Base-by-base conservation (phyloP, 495 filamentous ascomycete genomes). In the Hypoxylon trugodes region DNA sequence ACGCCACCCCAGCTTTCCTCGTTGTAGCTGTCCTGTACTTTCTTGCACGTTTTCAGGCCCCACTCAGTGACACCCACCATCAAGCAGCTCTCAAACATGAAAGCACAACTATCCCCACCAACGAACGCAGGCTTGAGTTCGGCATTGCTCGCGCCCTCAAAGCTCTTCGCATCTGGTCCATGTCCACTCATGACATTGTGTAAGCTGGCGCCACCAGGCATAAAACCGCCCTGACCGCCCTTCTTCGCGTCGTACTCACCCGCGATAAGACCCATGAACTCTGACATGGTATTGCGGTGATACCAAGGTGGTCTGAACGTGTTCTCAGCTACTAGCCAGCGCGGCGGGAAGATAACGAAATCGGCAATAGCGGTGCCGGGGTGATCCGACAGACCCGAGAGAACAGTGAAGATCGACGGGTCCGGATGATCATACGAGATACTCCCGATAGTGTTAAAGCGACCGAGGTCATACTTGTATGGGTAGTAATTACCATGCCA, bases 61-160 rank as follows among this genome's bases (percentile, higher is more conserved):
- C 93, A 97, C 63, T 94, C 90, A 12, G 92, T 96, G 10, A 96
- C 91, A 3, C 93, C 93, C 7, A 97, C 84, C 93, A 96, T 96
- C 35, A 91, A 73, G 59, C 82, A 84, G 69, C 88, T 91, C 76
- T 80, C 82, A 65, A 80, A 84, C 85, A 93, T 93, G 61, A 87
- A 86, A 24, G 85, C 85, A 64, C 85, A 86, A 60, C 83, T 85
- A 16, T 81, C 83, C 48, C 74, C 80, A 1, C 85, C 85, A 4
- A 86, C 80, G 69, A 85, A 80, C 6, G 49, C 56, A 1, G 85
- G 84, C 55, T 74, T 75, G 64, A 86, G 83, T 6, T 84, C 84
- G 2, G 82, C 82, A 13, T 76, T 71, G 56, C 76, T 68, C 30
- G 87, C 86, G 54, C 86, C 89, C 74, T 89, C 84, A 41, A 87